Base-by-base conservation (phyloP, 2,329 filamentous ascomycete genomes). In the Aspergillus aculeatus region DNA sequence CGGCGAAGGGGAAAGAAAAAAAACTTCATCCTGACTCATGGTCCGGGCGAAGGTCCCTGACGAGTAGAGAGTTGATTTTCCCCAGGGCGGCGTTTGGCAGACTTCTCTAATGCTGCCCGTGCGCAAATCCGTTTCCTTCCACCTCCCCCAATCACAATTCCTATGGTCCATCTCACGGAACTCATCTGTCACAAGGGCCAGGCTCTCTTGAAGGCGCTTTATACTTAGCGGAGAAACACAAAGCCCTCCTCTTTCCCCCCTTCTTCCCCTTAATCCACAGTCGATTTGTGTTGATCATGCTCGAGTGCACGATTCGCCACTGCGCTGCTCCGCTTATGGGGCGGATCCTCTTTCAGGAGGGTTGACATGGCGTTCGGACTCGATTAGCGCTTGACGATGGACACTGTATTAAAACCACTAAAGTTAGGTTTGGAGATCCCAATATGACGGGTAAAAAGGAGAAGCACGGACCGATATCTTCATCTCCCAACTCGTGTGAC, bases 401-500 rank as follows among this genome's bases (percentile, higher is more conserved):
- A 86, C 59, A 87, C 84, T 87, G 62, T 60, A 60, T 50, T 54
- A 52, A 51, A 54, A 53, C 56, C 19, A 44, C 38, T 44, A 44
- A 9, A 44, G 67, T 75, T 65, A 75, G 71, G 57, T 60, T 62
- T 58, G 31, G 48, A 54, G 41, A 58, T 59, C 44, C 49, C 32
- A 57, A 60, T 50, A 21, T 54, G 19, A 48, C 19, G 10, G 24
- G 47, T 23, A 23, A 23, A 23, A 23, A 35, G 35, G 21, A 48
- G 47, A 35, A 31, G 48, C 41, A 82, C 88, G 81, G 83, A 94
- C 91, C 91, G 78, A 99, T 96, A 80, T 99, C 95, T 80, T 99
- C 95, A 76, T 99, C 95, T 59, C 87, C 91, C 71, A 99, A 83
- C 81, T 96, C 92, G 76, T 99, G 95, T 56, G 85, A 82, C 66